These are phyloP conservation scores for Termitomyces sp. DNA, from an alignment of 768 basidiomycete species.

Conservation along the genomic window DNA sequence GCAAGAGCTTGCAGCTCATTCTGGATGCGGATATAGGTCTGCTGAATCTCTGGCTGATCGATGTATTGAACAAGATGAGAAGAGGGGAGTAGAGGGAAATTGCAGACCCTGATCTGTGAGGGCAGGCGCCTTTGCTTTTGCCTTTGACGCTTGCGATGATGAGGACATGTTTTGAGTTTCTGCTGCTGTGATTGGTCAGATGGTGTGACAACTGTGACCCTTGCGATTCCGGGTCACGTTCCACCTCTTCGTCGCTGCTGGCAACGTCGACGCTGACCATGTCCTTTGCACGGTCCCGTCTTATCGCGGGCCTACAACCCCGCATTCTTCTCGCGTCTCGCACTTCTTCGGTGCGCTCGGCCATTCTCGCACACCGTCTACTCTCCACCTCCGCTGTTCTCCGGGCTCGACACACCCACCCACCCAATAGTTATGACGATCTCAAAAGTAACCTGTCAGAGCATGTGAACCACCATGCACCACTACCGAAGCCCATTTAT, in stretches of 20 bases:
- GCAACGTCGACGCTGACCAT: conserved; percentile 44
- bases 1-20: conserved; percentile 90
- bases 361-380: conserved; percentile 48
- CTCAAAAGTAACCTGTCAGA: conserved; percentile 38
- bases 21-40: conserved; percentile 77
- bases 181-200: conserved; percentile 46
- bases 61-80: conserved; percentile 33
- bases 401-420: conserved; percentile 35
- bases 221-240: conserved; percentile 31
- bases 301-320: conserved; percentile 52
- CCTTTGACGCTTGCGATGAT: conserved; percentile 50
- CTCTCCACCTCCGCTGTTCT: conserved; percentile 44
- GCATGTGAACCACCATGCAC: conserved; percentile 26
- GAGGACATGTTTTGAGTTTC: conserved; percentile 41
- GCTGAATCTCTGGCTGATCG: conserved; percentile 76
- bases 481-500: conserved; percentile 22
- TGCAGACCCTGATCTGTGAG: conserved; percentile 74
- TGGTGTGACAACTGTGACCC: conserved; percentile 32
- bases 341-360: conserved; percentile 29
- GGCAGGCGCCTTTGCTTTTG: conserved; percentile 55
- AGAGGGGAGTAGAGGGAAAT: background rate
- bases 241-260: conserved; percentile 31
- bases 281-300: conserved; percentile 55
- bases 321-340: conserved; percentile 36
- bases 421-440: conserved; percentile 28